Base-by-base conservation (phyloP, 2,329 filamentous ascomycete species). In the Botrytis medusae region DNA sequence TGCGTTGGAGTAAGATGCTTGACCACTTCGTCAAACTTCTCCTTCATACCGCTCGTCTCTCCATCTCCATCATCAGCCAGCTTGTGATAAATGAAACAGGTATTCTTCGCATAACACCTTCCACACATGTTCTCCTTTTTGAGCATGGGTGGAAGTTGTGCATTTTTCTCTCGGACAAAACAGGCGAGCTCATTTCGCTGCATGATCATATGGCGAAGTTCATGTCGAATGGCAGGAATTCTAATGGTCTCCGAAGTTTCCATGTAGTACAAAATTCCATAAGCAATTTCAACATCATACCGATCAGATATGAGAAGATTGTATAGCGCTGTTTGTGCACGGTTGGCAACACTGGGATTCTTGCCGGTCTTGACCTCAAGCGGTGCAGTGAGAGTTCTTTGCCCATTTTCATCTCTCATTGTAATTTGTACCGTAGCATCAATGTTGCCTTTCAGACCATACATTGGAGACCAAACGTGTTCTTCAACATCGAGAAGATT, bases 401-500 rank as follows among this genome's bases (percentile, higher is more conserved):
- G 83, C 44, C 88, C 86, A n/a, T 87, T 84, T 40, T 90, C 88
- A 73, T 97, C 92, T 72, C 89, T 85, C 85, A 98, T 92, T 0
- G 88, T 89, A 25, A 96, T 92, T 83, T 99, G 93, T 1, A 99
- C 93, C 0, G 96, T 98, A 42, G 96, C 96, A 83, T 99, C 96
- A 74, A 99, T 96, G 78, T 98, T 99, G 44, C 96, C 96, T 82
- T 99, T 99, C 25, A 99, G 86, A 0, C 96, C 96, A 81, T 97
- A 99, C 89, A 94, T 95, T 0, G 96, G 96, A 10, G 95, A 98
- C 96, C 96, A 99, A 42, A 99, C 91, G 80, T 98, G 96, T 82
- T 99, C 96, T 81, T 99, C 96, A 16, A 99, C 93, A 80, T 98
- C 96, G 22, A 99, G 90, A 42, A 99, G 86, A 81, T 98, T 99